These are phyloP conservation scores for Endothia cerciana DNA, from an alignment of 2,329 filamentous ascomycete genomes.

Conservation along the genomic window DNA sequence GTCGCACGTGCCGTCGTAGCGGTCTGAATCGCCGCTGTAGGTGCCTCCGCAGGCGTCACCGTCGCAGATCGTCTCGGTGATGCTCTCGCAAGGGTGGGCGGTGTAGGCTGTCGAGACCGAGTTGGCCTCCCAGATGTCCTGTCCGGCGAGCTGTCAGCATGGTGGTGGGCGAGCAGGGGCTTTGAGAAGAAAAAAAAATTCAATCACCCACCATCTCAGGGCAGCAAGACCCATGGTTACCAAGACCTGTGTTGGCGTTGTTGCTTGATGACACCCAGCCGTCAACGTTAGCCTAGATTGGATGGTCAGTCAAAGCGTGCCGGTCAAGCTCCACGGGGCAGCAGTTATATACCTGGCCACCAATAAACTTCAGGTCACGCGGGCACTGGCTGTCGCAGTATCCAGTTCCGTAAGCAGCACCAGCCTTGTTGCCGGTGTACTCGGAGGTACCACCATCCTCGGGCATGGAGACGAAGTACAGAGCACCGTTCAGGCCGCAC, in stretches of 20 bases:
- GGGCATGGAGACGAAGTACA: slow-evolving; percentile 69
- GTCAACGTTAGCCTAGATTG: slow-evolving; percentile 52
- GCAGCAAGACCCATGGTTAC: slow-evolving; percentile 60
- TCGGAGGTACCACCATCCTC: slow-evolving; percentile 57
- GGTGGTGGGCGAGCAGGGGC: slow-evolving; percentile 30
- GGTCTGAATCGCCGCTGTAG: slow-evolving; percentile 46
- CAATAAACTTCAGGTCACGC: slow-evolving; percentile 60
- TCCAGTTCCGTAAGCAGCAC: slow-evolving; percentile 65
- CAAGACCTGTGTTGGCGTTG: slow-evolving; percentile 59
- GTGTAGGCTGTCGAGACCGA: slow-evolving; percentile 66
- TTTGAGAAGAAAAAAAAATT: fast-evolving
- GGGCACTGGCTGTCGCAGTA: slow-evolving; percentile 59
- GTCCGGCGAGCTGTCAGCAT: neutral
- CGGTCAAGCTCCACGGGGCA: neutral
- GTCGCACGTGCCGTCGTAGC: slow-evolving; percentile 67
- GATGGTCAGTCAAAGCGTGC: neutral
- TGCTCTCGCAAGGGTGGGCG: slow-evolving; percentile 63
- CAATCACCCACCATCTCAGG: slow-evolving; percentile 55
- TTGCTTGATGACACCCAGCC: slow-evolving; percentile 54
- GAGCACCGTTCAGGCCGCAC: slow-evolving; percentile 73
- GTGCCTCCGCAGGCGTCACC: slow-evolving; percentile 57
- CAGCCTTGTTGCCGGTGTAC: slow-evolving; percentile 54
- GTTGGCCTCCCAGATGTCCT: slow-evolving; percentile 63
- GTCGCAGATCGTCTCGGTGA: slow-evolving; percentile 55
- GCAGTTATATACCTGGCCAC: slow-evolving; percentile 41